Evolutionary conservation across 805 yeast species (phyloP), one percentile per base, ranked within the genome.

Genomic region (Candida argentea): DNA sequence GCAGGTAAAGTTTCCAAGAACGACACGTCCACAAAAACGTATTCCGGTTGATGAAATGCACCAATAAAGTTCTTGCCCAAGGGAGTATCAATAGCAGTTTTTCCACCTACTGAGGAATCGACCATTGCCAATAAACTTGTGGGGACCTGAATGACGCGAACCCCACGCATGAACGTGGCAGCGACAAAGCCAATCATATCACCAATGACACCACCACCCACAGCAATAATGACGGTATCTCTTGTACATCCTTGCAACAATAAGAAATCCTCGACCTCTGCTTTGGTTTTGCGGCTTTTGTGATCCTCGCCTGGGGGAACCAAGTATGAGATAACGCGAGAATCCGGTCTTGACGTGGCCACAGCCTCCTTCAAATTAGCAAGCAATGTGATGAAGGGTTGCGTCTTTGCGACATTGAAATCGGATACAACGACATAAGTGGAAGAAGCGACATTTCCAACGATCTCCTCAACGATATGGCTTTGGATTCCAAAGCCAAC

Each of bases 121-220:
- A 91, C 98, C 98, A 91, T 91, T 6, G 98, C 79, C 37, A 91
- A 67, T 38, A 91, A 58, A 19, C 95, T 82, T 5, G 98, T 91
- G 31, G 98, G 98, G 16, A 91, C 68, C 55, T 91, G 98, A 24
- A 86, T 77, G 32, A 86, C 85, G 37, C 95, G 70, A 6, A 91
- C 94, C 32, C 98, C 98, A 51, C 98, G 73, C 98, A 91, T 91
- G 54, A 91, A 91, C 2, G 98, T 91, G 18, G 98, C 89, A n/a
- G 98, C 98, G 23, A 91, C 97, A 51, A 75, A 91, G 4, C 98
- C 98, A 40, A 89, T 83, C 98, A 91, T 89, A 50, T 91, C 98
- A 35, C 98, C 98, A 54, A 91, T 89, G 29, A 91, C 93, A 43
- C 98, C 98, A 40, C 98, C 98, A 36, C 98, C 98, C 34, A 91